Base-by-base conservation (phyloP, 2,329 filamentous ascomycete genomes). In the Aspergillus glaucus region DNA sequence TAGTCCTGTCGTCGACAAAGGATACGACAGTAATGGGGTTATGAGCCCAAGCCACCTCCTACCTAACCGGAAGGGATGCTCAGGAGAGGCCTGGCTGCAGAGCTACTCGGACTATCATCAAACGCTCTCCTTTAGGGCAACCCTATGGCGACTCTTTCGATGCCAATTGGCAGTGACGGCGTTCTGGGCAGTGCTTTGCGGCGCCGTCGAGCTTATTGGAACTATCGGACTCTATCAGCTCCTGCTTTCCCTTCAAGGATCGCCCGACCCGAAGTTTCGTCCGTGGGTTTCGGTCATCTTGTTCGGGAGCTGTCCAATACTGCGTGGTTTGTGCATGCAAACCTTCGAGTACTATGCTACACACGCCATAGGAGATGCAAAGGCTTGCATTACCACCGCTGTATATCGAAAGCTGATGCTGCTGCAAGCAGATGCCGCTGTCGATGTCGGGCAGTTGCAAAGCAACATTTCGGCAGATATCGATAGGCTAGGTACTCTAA, bases 241-340 rank as follows among this genome's bases (percentile, higher is more conserved):
- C 14, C 48, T 52, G 17, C 32, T 52, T 8, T 52, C 28, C 28
- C 24, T 52, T 32, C 50, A 52, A 28, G 22, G 4, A 5, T 43
- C 50, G 8, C 42, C 44, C 3, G 36, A 48, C 21, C 41, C 48
- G n/a, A 47, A 37, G 9, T 15, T 52, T 8, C 26, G 30, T 10
- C 48, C 50, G 7, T 50, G 48, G 48, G 45, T 52, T 32, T 52
- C 40, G 6, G 36, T 52, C 14, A 5, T 45, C 14, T 17, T 52
- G 15, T 52, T 52, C 34, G 44, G 39, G 9, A 6, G 30, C 2
- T 52, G 44, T 22, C 50, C 50, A 17, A 52, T 52, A 22, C 15
- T 52, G 19, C 50, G 50, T 45, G 50, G 50, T 26, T 14, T 52
- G 17, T 52, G 50, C 36, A 52, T 52, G 50, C 50, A 52, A 28